Conservation (phyloP, 345 rosid genomes). For the Linum lewisii region DNA sequence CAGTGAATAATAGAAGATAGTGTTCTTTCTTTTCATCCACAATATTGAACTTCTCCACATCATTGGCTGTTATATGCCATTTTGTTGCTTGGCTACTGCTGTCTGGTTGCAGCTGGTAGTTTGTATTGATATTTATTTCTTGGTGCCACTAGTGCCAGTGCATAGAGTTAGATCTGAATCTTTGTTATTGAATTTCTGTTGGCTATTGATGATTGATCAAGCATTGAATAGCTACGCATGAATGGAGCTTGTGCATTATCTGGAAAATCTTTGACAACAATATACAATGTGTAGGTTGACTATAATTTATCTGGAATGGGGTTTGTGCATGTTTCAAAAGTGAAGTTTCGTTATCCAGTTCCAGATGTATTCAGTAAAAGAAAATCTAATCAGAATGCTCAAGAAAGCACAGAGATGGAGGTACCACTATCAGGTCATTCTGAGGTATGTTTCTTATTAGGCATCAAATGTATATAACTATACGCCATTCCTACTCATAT, state of each 20-base stretch:
- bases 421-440: slow-evolving; percentile 27
- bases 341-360: slow-evolving; percentile 78
- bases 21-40: too few species aligned
- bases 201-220: background rate
- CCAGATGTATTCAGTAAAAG: slow-evolving; percentile 42
- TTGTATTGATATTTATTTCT: background rate
- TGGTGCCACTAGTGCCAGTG: background rate
- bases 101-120: background rate
- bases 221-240: background rate
- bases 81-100: background rate
- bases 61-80: background rate
- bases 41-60: too few species aligned
- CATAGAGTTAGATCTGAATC: background rate
- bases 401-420: slow-evolving; percentile 24
- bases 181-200: background rate
- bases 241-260: background rate
- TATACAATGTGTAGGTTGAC: slow-evolving; percentile 49
- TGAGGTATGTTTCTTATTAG: slow-evolving; percentile 29
- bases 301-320: slow-evolving; percentile 95
- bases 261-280: background rate
- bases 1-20: background rate
- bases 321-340: slow-evolving; percentile 62
- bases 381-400: slow-evolving; percentile 22
- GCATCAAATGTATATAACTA: background rate
- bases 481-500: slow-evolving; percentile 4